Evolutionary conservation across 768 basidiomycete genomes (phyloP), one percentile per base, ranked within the genome.

Genomic region (Termitomyces sp.): DNA sequence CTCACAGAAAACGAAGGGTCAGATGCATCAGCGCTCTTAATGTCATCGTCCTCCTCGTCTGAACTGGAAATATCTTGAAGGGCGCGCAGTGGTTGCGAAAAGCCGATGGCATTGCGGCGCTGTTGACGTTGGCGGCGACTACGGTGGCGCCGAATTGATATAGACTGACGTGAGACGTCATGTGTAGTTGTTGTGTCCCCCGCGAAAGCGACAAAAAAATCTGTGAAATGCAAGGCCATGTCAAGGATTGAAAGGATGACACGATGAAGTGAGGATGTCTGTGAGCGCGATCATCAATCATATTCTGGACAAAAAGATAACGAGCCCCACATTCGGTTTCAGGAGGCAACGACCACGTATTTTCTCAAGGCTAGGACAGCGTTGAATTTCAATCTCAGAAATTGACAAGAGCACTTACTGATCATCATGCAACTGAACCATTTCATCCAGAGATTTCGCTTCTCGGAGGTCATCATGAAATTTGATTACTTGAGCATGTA

Each of bases 171-270:
- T 23, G 75, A 80, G 62, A 75, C 75, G 66, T 87, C 87, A 53
- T 81, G 83, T 1, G 83, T 86, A 16, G 77, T 72, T 21, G 82
- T 81, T 2, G 79, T 79, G 59, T 86, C 80, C 2, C 85, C 85
- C 14, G 80, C 79, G 63, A 84, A 83, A 0, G 83, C 71, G 21
- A 80, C 70, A 63, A 90, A 89, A 51, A 81, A 73, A 45, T 83
- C 79, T 58, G 80, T 82, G 68, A 92, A 92, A 62, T 84, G 81
- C 4, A 92, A 71, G 37, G 82, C 79, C 76, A 91, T 84, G 68
- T 93, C 89, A 27, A 92, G 75, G 57, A 91, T 79, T 8, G 84
- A 83, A 21, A 87, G 59, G 46, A 93, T 81, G 23, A 85, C 81
- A 59, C 81, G 81, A 63, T 85, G 83, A 8, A 91, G 72, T 17